These are phyloP conservation scores for Crotalaria pallida DNA, from an alignment of 306 rosid species.

Conservation along the genomic window DNA sequence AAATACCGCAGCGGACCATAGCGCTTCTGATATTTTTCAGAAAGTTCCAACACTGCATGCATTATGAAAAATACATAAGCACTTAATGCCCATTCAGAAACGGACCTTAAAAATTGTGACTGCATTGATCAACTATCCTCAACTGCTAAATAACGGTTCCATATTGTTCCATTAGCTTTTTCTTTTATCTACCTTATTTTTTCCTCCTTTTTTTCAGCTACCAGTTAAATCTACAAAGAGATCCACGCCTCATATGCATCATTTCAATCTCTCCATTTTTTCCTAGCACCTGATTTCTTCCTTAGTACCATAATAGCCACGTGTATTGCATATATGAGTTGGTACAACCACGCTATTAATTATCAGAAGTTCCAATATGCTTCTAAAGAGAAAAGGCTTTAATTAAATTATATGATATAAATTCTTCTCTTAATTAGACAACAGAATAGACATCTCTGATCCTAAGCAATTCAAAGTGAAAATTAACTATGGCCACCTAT, in stretches of 20 bases:
- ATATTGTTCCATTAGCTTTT: constrained; percentile 6
- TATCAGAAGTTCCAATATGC: not conserved
- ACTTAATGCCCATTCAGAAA: constrained; percentile 2
- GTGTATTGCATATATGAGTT: not conserved
- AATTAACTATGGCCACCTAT: not conserved
- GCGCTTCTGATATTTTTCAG: constrained; percentile 92
- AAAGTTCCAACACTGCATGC: constrained; percentile 93
- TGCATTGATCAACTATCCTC: not conserved
- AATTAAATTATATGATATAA: constrained; percentile 11
- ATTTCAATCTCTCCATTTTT: not conserved
- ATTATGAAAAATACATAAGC: constrained; percentile 23
- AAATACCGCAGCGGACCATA: constrained; percentile 95
- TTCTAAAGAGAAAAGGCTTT: not conserved
- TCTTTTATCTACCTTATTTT: not conserved
- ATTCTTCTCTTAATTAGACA: constrained; percentile 1
- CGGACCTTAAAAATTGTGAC: not conserved
- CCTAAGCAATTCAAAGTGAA: not conserved
- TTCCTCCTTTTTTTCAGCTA: not conserved
- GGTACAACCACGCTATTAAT: constrained; percentile 4
- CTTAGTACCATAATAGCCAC: not conserved
- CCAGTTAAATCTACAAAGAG: not conserved
- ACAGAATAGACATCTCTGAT: not conserved
- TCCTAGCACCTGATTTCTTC: constrained; percentile 6
- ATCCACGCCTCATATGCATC: constrained; percentile 12
- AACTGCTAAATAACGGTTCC: constrained; percentile 7